A percentile compares a stretch with the other conserved stretches of the same genome.
phyloP scores from a whole-genome alignment of 2,329 filamentous ascomycete genomes.

The Phyllosticta paracitricarpa region DNA sequence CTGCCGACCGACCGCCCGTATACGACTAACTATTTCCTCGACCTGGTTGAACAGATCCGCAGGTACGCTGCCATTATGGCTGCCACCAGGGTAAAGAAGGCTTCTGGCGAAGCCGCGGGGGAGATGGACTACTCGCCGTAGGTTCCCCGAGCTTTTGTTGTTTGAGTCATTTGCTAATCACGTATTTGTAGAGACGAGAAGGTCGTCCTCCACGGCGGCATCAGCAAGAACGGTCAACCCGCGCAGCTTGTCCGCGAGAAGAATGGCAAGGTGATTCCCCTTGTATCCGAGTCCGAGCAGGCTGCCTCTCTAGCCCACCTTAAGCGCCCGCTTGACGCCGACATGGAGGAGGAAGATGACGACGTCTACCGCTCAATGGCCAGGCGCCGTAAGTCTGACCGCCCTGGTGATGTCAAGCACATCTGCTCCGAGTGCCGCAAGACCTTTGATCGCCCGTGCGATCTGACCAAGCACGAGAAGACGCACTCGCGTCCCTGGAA shows the following conservation, averaged over 20 bases:
- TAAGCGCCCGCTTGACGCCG: conserved; percentile 41
- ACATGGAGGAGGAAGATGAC: conserved; percentile 61
- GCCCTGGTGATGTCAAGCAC: conserved; percentile 72
- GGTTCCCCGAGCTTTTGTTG: conserved; percentile 15
- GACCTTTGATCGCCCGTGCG: conserved; percentile 93
- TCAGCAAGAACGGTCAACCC: conserved; percentile 71
- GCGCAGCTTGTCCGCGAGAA: conserved; percentile 76
- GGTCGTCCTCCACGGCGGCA: conserved; percentile 70
- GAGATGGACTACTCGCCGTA: conserved; percentile 43
- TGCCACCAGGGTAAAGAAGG: conserved; percentile 58
- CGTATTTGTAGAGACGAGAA: conserved; percentile 50
- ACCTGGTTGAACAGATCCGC: conserved; percentile 87
- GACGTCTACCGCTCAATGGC: conserved; percentile 88
- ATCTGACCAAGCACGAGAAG: conserved; percentile 96
- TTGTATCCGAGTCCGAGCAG: conserved; percentile 38
- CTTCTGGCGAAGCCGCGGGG: conserved; percentile 43
- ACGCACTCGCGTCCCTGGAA: conserved; percentile 96
- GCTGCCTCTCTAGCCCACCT: conserved; percentile 37
- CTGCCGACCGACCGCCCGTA: conserved; percentile 80
- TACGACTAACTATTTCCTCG: conserved; percentile 92
- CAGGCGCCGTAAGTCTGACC: conserved; percentile 85
- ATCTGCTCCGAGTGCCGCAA: conserved; percentile 67
- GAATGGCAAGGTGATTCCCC: conserved; percentile 68
- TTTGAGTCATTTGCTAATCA: conserved; percentile 17
- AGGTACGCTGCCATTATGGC: conserved; percentile 74